Base-by-base conservation (phyloP, 345 rosid genomes). In the Eucalyptus erythrocorys region DNA sequence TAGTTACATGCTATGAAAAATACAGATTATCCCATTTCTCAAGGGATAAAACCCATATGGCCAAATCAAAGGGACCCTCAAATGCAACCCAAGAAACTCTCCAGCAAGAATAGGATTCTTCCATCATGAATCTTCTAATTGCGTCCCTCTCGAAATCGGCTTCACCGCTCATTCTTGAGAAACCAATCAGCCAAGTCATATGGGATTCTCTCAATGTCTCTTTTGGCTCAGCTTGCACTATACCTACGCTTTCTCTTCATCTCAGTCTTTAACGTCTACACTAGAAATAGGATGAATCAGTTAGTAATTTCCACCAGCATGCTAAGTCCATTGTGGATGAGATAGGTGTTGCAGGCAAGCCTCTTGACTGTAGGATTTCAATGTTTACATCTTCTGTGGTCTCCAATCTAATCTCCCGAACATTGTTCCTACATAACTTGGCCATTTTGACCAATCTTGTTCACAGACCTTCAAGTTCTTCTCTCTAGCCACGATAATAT, bases 81-180 rank as follows among this genome's bases (percentile, higher is more conserved):
- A 22, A 24, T 1, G 30, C 61, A 22, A 24, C 61, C 30, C 61
- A 55, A 55, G 6, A 22, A 55, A 1, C 61, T 22, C 11, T 55
- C 30, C 9, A 24, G 61, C 30, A 55, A 55, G 27, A 55, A 9
- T 1, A 55, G 0, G 61, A 55, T 22, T 22, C 61, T 55, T 55
- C 30, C 61, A 55, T 55, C 30, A 55, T 55, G 61, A 55, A 0
- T 55, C 30, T 55, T 55, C 30, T 2, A 55, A 55, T 55, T 24
- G 6, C 0, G 3, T 24, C 61, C 1, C 61, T 24, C 61, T 55
- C 30, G 22, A 24, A 55, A 55, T 0, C 30, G 30, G 12, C 6
- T 55, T 55, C 30, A 55, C 13, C 30, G 22, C 30, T 55, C 61
- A 22, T 55, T 55, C 30, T 55, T 24, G 61, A 55, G 11, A 55